Evolutionary conservation across 805 yeast species (phyloP), one percentile per base, ranked within the genome.

Genomic region (Suhomyces kilbournensis): DNA sequence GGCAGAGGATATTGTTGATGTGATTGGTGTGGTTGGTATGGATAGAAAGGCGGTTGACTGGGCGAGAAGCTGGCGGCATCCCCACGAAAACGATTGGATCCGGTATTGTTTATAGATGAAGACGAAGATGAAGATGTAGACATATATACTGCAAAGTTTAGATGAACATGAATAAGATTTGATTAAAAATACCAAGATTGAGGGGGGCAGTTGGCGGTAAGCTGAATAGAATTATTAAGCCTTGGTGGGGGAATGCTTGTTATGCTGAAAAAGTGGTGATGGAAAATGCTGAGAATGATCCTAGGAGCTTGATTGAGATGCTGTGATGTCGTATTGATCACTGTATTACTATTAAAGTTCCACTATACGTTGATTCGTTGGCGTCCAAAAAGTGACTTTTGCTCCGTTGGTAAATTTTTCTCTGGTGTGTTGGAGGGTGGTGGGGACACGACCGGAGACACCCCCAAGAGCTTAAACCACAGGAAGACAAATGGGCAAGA

Each of bases 51-150:
- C 10, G 55, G 51, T 17, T 52, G 54, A 47, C 64, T 60, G n/a
- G 76, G 76, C 19, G 68, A 63, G 51, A 71, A 71, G 43, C 68
- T 66, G 51, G 72, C 71, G 15, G 73, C 75, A 60, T 70, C 75
- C 39, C 69, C 67, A 59, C 75, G 72, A 59, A 71, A 71, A 48
- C 73, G 69, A 54, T 62, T 62, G 48, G 73, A 66, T 7, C 74
- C 72, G 40, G 68, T 53, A 48, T 59, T 62, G 19, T 66, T 56
- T 40, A 68, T 56, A 46, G 64, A 63, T 48, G 67, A 59, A 49
- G 68, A 57, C 53, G 65, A 62, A 42, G 48, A 46, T 47, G 53
- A 48, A 35, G 50, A 35, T 19, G 54, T 46, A 43, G 56, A 53
- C 56, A 53, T 49, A 34, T 14, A 46, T 32, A 35, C 39, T 32